phyloP scores from a whole-genome alignment of 208 protist species.

The Leishmania arabica region DNA sequence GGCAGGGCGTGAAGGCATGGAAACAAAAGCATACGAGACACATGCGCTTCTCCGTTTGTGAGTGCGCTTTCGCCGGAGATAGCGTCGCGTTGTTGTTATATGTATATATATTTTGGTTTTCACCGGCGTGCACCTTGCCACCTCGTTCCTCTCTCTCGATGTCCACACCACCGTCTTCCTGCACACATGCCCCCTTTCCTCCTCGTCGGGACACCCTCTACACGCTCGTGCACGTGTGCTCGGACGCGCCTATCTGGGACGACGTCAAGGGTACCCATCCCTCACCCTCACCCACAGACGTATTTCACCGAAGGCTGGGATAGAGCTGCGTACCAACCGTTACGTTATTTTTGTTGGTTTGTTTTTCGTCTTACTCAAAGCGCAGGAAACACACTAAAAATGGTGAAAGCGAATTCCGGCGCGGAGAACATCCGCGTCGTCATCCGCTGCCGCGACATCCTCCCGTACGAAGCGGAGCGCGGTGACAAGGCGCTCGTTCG shows the following conservation, averaged over 20 bases:
- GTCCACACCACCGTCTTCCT: neutral
- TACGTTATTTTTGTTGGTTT: neutral
- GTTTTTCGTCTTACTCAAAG: neutral
- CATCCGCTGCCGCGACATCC: constrained; percentile 81
- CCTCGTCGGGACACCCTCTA: neutral
- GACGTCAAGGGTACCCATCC: neutral
- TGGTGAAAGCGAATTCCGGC: constrained; percentile 71
- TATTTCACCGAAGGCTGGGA: neutral
- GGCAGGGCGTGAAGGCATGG: neutral
- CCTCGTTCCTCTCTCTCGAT: neutral
- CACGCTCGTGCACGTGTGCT: neutral
- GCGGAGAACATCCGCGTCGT: constrained; percentile 93
- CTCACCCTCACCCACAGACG: neutral
- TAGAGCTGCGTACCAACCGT: too few species aligned
- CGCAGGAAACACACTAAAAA: constrained; percentile 7
- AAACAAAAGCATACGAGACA: neutral
- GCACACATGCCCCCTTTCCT: neutral
- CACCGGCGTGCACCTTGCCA: neutral
- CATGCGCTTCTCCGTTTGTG: neutral
- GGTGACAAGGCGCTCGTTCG: constrained; percentile 88
- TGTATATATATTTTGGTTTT: neutral
- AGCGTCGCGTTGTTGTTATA: neutral
- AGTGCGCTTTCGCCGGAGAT: neutral
- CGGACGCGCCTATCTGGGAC: neutral
- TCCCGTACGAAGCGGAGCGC: constrained; percentile 80